These are phyloP conservation scores for Aegle marmelos DNA, from an alignment of 345 rosid species.

Conservation along the genomic window DNA sequence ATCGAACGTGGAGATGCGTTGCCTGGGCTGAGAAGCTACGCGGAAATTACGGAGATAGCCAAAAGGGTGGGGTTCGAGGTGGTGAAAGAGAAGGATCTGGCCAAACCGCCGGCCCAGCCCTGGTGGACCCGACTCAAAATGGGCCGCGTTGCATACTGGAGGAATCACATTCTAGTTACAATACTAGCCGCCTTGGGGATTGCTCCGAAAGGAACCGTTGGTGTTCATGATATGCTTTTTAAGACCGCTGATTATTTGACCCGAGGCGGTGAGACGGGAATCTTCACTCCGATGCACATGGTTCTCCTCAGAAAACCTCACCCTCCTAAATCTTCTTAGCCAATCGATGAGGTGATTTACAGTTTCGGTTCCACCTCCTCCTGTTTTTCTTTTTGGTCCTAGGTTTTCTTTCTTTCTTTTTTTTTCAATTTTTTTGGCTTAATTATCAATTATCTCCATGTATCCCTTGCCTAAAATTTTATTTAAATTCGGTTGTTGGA, in stretches of 20 bases:
- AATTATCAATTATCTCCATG: slow-evolving; percentile 3
- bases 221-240: slow-evolving; percentile 91
- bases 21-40: slow-evolving; percentile 68
- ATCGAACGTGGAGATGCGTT: slow-evolving; percentile 91
- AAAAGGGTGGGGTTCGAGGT: slow-evolving; percentile 79
- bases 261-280: slow-evolving; percentile 81
- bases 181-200: slow-evolving; percentile 62
- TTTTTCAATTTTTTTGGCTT: background rate
- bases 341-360: slow-evolving; percentile 8
- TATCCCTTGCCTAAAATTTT: slow-evolving; percentile 5
- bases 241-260: slow-evolving; percentile 80
- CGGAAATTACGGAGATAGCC: slow-evolving; percentile 64
- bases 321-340: slow-evolving; percentile 23
- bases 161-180: slow-evolving; percentile 85
- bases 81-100: slow-evolving; percentile 78
- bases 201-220: slow-evolving; percentile 94
- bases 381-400: slow-evolving; percentile 12
- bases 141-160: slow-evolving; percentile 90
- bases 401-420: background rate
- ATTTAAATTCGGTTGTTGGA: slow-evolving; percentile 15
- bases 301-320: slow-evolving; percentile 84
- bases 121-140: slow-evolving; percentile 93
- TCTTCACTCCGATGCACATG: slow-evolving; percentile 95
- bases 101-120: slow-evolving; percentile 71
- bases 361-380: background rate